Evolutionary conservation across 1,139 yeast species (phyloP), one percentile per base, ranked within the genome.

Genomic region (Hemisphaericaspora subhashii): DNA sequence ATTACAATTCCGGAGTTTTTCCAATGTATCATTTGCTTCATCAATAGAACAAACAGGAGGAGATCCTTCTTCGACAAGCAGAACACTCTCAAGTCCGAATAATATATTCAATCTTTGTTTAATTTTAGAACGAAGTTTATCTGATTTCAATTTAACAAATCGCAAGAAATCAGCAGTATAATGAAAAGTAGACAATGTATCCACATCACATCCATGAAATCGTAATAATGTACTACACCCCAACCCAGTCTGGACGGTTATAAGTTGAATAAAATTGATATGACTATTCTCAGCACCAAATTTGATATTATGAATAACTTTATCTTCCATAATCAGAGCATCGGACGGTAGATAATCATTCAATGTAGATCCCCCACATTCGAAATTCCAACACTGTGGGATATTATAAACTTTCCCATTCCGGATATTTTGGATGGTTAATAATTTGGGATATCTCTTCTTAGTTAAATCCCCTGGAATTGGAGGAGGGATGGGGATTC

Each of bases 1-100:
- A 18, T 11, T 12, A 10, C 23, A 11, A 2, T 29, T n/a, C 4
- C 7, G 10, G 11, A 29, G 17, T 12, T 11, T 18, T 8, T 29
- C 15, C 10, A 42, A 11, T 13, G 35, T 4, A 5, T 30, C 4
- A 21, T 45, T 45, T 10, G 39, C 35, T 31, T 45, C 43, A 9
- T 34, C 31, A 4, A 41, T 25, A 13, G 40, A 20, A 5, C 10
- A n/a, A n/a, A n/a, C 11, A 17, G 11, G 22, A 22, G 21, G 8
- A n/a, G 25, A 11, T 10, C 23, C 16, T 2, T 33, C 25, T 2
- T 33, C 22, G 5, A 27, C 12, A 17, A 30, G 29, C 20, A 12
- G 29, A 7, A 35, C 12, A 5, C 21, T 24, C 13, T 15, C 17
- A 18, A 35, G 33, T 22, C 37, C 37, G 23, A 35, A 35, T 22